Evolutionary conservation across 352 stramenopile genomes (phyloP), one percentile per base, ranked within the genome.

Genomic region (Phytophthora capsici): DNA sequence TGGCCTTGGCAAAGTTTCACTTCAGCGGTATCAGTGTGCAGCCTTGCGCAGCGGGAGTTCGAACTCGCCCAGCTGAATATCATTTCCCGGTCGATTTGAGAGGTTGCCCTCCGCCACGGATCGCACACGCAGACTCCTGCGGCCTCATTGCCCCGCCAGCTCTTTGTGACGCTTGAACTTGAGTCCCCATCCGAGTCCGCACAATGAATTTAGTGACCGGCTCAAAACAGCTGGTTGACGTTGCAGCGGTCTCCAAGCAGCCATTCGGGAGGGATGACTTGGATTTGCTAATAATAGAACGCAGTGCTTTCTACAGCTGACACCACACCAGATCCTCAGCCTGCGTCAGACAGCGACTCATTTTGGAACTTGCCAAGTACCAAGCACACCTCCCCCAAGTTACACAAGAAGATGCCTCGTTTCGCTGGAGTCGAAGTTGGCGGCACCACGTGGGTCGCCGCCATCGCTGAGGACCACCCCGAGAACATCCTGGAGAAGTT

Each of bases 401-500:
- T 46, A 10, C 48, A 49, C 17, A 69, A 45, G 17, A 60, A 45
- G 40, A 84, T 76, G 64, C 60, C 66, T 64, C 73, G 61, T 60
- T 73, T 59, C 55, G 76, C 71, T 23, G 69, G 72, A 71, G 60
- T 99, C 20, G 97, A 99, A 86, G 89, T 97, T 44, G 97, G 97
- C 45, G 97, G 97, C 30, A 99, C 96, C 28, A 96, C 95, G 48
- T 99, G 97, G 86, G 76, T 97, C 26, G 81, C 97, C 25, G 94
- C 94, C 20, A 92, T 99, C 34, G 95, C 94, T 13, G 75, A 95
- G 44, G 75, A 94, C 63, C 71, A 94, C 57, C 87, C 89, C 20
- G 71, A 90, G 57, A 97, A 97, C 76, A 97, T 98, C 62, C 61
- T 96, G 12, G 88, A 89, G 55, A 82, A 88, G 66, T 82, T 77